Evolutionary conservation across 305 asterid genomes (phyloP).

Genomic region (Fraxinus greggii): DNA sequence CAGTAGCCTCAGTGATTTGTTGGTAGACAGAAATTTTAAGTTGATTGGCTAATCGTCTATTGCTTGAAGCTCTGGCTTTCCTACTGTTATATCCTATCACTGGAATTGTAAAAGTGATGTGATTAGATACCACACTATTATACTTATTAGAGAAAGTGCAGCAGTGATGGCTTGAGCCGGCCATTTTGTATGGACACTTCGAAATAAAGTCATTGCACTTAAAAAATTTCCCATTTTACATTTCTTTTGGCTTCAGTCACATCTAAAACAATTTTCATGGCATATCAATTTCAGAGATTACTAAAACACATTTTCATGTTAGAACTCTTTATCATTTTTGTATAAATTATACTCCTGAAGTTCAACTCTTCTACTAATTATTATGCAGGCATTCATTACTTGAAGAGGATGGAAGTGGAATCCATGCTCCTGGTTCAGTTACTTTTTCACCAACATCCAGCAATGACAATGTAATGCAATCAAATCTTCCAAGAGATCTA

Average conservation of each 20-base stretch:
- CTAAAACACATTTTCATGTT: background rate
- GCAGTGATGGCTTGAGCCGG: background rate
- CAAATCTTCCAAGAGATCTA: constrained; percentile 22
- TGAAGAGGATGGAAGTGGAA: constrained; percentile 27
- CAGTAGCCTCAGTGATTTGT: background rate
- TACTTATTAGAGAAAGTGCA: background rate
- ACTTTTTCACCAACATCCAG: constrained; percentile 27
- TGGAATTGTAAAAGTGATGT: background rate
- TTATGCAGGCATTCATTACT: constrained; percentile 41
- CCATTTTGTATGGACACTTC: background rate
- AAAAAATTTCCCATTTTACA: background rate
- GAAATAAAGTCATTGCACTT: background rate
- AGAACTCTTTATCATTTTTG: background rate
- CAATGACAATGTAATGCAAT: constrained; percentile 23
- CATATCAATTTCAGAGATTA: constrained; percentile 2
- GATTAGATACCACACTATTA: constrained; percentile 1
- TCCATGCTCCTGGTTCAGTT: constrained; percentile 25
- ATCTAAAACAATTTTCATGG: background rate
- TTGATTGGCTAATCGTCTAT: background rate
- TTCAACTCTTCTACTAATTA: constrained; percentile 2
- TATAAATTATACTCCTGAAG: background rate
- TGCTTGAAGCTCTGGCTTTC: background rate
- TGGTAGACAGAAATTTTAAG: background rate
- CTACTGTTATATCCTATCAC: background rate
- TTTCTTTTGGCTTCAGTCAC: constrained; percentile 4